Evolutionary conservation across 1,284 basidiomycete species (phyloP), one percentile per base, ranked within the genome.

Genomic region (Neotropicomus parvogracilis): DNA sequence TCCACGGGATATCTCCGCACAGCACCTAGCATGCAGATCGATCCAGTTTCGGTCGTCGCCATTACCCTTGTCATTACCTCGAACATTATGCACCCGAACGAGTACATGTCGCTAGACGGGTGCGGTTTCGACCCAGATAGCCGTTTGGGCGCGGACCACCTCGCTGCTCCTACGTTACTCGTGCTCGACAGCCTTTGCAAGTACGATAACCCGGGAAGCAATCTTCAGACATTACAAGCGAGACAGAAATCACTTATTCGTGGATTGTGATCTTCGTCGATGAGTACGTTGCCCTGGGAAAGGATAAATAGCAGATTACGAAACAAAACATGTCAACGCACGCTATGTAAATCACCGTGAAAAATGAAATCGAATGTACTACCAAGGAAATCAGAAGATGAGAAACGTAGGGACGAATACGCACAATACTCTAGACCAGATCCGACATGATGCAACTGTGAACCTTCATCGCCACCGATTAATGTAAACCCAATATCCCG

Each of bases 201-300:
- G 26, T 53, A 54, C 0, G 53, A 33, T 33, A 50, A 2, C 0
- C 47, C 41, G 0, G 46, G 38, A 4, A 41, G 52, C 17, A 53
- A 16, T 17, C 7, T 40, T 29, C 49, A 31, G 4, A 45, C 26
- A 0, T 40, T 39, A 17, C 16, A 29, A 2, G 38, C 8, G 0
- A 53, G 55, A 0, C 51, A 55, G 8, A 57, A 54, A 10, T 54
- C 54, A 1, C 14, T n/a, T 35, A 54, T 54, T 11, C 39, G 42
- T 0, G 43, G 42, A 27, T n/a, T 26, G 3, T 45, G 14, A 4
- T 50, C 42, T 6, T 40, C 38, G 2, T 55, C 36, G 11, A 54
- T 37, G 12, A 57, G 36, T 11, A 55, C 46, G 6, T 54, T 54
- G 1, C 44, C 31, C 53, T 54, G 19, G 11, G 13, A 3, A 24